Conservation (phyloP, 1,284 basidiomycete species). For the Fomitopsis schrenkii region DNA sequence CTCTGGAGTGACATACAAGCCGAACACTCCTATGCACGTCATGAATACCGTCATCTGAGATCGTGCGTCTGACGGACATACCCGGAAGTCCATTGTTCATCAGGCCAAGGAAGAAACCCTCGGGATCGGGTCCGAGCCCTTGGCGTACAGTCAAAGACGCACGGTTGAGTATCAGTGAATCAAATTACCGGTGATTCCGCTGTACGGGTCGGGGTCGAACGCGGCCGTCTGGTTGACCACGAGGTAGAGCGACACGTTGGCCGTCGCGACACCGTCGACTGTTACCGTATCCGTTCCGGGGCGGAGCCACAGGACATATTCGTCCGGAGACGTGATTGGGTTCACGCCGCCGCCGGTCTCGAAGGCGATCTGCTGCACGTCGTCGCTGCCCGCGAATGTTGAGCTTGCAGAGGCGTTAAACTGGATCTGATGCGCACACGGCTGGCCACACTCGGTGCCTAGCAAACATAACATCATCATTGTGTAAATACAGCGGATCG, state of each 20-base stretch:
- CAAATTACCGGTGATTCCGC: slow-evolving; percentile 44
- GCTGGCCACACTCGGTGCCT: slow-evolving; percentile 42
- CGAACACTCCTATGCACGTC: slow-evolving; percentile 40
- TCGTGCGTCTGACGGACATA: slow-evolving; percentile 19
- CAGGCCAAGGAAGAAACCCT: slow-evolving; percentile 46
- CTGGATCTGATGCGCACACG: slow-evolving; percentile 40
- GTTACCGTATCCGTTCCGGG: slow-evolving; percentile 42
- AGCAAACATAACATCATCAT: background rate
- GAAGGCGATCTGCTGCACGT: slow-evolving; percentile 40
- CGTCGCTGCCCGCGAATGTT: slow-evolving; percentile 43
- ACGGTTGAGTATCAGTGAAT: background rate
- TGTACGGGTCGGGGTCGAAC: slow-evolving; percentile 51
- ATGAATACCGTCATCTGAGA: background rate
- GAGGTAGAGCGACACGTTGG: slow-evolving; percentile 37
- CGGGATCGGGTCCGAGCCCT: slow-evolving; percentile 44
- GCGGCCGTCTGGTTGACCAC: slow-evolving; percentile 47
- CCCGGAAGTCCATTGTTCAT: slow-evolving; percentile 45
- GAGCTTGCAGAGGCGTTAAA: slow-evolving; percentile 46
- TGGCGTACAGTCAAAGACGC: background rate
- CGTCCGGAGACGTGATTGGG: slow-evolving; percentile 39
- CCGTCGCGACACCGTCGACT: slow-evolving; percentile 39
- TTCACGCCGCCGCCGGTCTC: slow-evolving; percentile 53
- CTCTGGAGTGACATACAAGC: slow-evolving; percentile 46
- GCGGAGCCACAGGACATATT: slow-evolving; percentile 41
- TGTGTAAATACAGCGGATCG: background rate